A percentile compares a stretch with the other conserved stretches of the same genome.
Evolutionary conservation across 306 rosid genomes (phyloP).

Genomic region (Glycyrrhiza uralensis): DNA sequence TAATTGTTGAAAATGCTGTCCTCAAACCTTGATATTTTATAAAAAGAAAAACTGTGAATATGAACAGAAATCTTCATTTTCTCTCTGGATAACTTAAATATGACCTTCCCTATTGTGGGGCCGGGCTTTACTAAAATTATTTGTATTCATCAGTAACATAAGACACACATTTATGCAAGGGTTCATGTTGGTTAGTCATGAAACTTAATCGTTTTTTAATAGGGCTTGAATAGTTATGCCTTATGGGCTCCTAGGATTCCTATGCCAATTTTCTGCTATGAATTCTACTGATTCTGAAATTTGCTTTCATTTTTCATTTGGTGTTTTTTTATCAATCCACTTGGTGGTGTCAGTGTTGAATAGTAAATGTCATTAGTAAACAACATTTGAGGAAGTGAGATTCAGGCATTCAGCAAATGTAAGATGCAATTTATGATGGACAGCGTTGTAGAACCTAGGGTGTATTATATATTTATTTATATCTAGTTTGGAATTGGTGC

Average conservation of each 20-base stretch:
- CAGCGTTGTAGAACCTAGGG: not conserved
- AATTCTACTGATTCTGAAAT: not conserved
- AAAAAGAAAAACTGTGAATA: not conserved
- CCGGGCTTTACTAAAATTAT: not conserved
- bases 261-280: not conserved
- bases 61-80: not conserved
- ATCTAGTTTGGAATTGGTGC: not conserved
- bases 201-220: not conserved
- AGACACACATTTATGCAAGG: not conserved
- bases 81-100: not conserved
- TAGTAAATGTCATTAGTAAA: conserved; percentile 2
- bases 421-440: not conserved
- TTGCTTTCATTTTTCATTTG: conserved; percentile 7
- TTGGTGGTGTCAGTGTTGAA: not conserved
- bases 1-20: conserved; percentile 9
- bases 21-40: not conserved
- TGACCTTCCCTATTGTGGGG: not conserved
- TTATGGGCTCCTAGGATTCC: not conserved
- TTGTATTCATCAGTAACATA: not conserved
- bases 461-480: too few relatives aligned
- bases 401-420: not conserved
- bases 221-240: not conserved
- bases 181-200: not conserved
- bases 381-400: not conserved
- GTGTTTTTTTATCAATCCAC: not conserved